Evolutionary conservation across 305 asterid species (phyloP).

Genomic region (Fraxinus latifolia): DNA sequence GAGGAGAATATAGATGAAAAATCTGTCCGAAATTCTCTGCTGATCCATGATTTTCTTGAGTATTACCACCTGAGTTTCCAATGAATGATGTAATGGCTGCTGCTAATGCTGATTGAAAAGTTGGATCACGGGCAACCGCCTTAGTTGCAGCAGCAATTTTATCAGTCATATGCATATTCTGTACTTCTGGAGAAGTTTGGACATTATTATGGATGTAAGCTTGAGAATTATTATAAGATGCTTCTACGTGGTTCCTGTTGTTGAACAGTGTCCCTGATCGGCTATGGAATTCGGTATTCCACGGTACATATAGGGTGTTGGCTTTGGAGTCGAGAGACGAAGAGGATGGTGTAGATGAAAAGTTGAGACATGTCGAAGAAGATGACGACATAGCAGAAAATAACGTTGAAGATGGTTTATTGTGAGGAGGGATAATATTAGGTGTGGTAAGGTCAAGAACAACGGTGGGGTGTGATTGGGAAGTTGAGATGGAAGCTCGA

Average conservation of each 20-base stretch:
- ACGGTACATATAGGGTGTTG: neutral
- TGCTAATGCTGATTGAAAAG: slow-evolving; percentile 38
- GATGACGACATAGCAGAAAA: slow-evolving; percentile 18
- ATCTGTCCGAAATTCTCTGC: slow-evolving; percentile 21
- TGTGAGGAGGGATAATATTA: slow-evolving; percentile 12
- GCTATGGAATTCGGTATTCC: neutral
- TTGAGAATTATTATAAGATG: slow-evolving; percentile 9
- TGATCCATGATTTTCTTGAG: slow-evolving; percentile 15
- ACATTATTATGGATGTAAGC: neutral
- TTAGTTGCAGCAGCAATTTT: slow-evolving; percentile 29
- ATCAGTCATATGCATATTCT: slow-evolving; percentile 8
- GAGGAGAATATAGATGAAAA: slow-evolving; percentile 24
- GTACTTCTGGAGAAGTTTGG: neutral
- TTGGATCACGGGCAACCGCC: slow-evolving; percentile 33
- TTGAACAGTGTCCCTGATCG: slow-evolving; percentile 1
- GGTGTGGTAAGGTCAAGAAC: slow-evolving; percentile 49
- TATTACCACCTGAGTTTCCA: slow-evolving; percentile 15
- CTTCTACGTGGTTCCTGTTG: neutral
- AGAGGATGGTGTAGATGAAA: slow-evolving; percentile 17
- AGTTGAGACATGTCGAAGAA: slow-evolving; percentile 28
- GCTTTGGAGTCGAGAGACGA: slow-evolving; percentile 16
- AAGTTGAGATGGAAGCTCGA: slow-evolving; percentile 31
- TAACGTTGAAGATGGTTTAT: slow-evolving; percentile 19
- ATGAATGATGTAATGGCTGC: slow-evolving; percentile 42
- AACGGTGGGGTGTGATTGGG: slow-evolving; percentile 54